Base-by-base conservation (phyloP, 805 yeast genomes). In the Debaryomyces hansenii region DNA sequence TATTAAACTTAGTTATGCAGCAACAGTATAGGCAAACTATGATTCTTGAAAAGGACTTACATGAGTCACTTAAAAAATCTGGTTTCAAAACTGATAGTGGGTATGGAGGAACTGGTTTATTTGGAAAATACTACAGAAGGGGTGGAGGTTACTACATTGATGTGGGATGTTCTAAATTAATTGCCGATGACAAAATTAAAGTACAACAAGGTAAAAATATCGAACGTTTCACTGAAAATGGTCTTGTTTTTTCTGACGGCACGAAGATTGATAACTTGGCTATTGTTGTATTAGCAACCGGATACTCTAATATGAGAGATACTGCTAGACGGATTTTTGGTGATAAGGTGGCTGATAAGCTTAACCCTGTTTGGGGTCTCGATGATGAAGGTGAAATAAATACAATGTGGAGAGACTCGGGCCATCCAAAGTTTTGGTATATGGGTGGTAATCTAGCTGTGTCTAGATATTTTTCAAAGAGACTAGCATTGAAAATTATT, bases 111-210 rank as follows among this genome's bases (percentile, higher is more conserved):
- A 67, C 76, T 33, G 79, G 79, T 3, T 53, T 74, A 43, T 66
- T 69, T 45, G 70, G 75, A 16, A 57, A 68, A 43, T 67, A 71
- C 49, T 61, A 58, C 50, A 59, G 75, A 42, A 62, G 72, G 53
- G 75, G 75, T 28, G 77, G 78, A 1, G 79, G 79, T 37, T 74
- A 73, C 53, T 74, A 74, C 52, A 70, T 69, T 46, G 77, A 74
- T 50, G 77, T 72, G 38, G 79, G 79, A 7, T 65, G 71, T 47
- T 69, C 77, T 29, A 63, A 60, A 35, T 54, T 67, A 47, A 70
- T 74, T 46, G 58, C 62, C 35, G 68, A 70, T 10, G 75, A 71
- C 12, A 68, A 69, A 48, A 66, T 74, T 47, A 56, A 60, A 27
- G 56, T 74, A 40, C 64, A 69, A 56, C 62, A 64, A 40, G 71